phyloP scores from a whole-genome alignment of 495 filamentous ascomycete genomes.

The Copromyces sp. region DNA sequence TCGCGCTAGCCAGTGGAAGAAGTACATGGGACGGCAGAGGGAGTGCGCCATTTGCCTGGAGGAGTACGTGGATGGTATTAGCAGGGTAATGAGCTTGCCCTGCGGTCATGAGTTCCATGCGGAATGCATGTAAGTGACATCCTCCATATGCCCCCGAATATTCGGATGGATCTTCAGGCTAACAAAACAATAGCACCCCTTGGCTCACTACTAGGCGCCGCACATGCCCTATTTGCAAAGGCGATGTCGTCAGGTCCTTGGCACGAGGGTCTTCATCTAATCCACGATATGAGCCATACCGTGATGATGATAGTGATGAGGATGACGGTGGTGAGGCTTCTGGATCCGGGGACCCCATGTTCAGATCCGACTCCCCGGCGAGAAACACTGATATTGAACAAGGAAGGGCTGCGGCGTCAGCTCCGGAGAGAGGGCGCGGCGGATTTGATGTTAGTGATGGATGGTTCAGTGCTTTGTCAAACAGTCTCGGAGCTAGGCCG shows the following conservation, averaged over 20 bases:
- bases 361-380: conserved; percentile 7
- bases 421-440: background rate
- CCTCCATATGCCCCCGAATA: background rate
- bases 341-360: conserved; percentile 1
- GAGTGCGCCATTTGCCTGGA: conserved; percentile 98
- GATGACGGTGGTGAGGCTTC: conserved; percentile 18
- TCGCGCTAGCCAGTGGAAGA: conserved; percentile 54
- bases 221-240: conserved; percentile 97
- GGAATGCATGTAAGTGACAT: conserved; percentile 86
- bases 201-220: conserved; percentile 91
- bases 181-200: conserved; percentile 61
- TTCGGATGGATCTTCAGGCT: conserved; percentile 6
- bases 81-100: conserved; percentile 92
- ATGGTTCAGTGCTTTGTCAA: background rate
- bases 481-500: background rate
- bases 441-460: background rate
- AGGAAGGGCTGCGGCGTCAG: conserved; percentile 6
- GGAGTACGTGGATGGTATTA: conserved; percentile 92
- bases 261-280: conserved; percentile 36
- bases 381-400: conserved; percentile 20
- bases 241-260: conserved; percentile 69
- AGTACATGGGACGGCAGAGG: conserved; percentile 76
- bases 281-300: conserved; percentile 38
- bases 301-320: conserved; percentile 37
- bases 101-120: conserved; percentile 97